Evolutionary conservation across 805 yeast genomes (phyloP).

Genomic region (Vanderwaltozyma yarrowii): DNA sequence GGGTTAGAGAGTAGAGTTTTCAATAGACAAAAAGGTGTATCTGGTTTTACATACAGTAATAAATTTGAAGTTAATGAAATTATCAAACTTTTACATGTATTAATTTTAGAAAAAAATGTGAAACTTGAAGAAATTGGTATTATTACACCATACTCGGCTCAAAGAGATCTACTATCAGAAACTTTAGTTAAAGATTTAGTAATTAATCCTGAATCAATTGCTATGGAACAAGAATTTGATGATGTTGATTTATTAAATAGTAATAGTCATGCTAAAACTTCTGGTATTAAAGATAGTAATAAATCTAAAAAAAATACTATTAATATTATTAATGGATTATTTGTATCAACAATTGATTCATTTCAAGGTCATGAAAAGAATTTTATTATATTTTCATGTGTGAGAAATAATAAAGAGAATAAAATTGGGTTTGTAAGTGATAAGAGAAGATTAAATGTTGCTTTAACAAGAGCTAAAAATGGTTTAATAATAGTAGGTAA

Average conservation of each 20-base stretch:
- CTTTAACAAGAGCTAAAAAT: conserved; percentile 58
- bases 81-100: conserved; percentile 36
- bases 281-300: neutral
- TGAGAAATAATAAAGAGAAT: conserved; percentile 47
- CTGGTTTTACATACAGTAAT: conserved; percentile 54
- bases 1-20: conserved; percentile 40
- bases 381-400: conserved; percentile 66
- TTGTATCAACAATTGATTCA: conserved; percentile 67
- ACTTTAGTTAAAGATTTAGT: conserved; percentile 39
- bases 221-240: conserved; percentile 44
- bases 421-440: conserved; percentile 57
- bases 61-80: conserved; percentile 42
- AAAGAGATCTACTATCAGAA: conserved; percentile 51
- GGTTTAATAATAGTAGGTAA: conserved; percentile 59
- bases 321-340: conserved; percentile 33
- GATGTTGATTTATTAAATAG: conserved; percentile 46
- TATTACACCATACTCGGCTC: conserved; percentile 71
- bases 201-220: conserved; percentile 44
- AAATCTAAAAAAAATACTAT: conserved; percentile 12
- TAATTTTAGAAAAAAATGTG: conserved; percentile 47
- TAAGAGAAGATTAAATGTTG: conserved; percentile 56
- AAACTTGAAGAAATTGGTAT: conserved; percentile 45
- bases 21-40: conserved; percentile 31
- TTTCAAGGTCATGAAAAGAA: conserved; percentile 97
- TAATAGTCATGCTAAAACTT: conserved; percentile 5